These are phyloP conservation scores for Agapanthus africanus DNA, from an alignment of 106 monocot genomes.

Conservation along the genomic window DNA sequence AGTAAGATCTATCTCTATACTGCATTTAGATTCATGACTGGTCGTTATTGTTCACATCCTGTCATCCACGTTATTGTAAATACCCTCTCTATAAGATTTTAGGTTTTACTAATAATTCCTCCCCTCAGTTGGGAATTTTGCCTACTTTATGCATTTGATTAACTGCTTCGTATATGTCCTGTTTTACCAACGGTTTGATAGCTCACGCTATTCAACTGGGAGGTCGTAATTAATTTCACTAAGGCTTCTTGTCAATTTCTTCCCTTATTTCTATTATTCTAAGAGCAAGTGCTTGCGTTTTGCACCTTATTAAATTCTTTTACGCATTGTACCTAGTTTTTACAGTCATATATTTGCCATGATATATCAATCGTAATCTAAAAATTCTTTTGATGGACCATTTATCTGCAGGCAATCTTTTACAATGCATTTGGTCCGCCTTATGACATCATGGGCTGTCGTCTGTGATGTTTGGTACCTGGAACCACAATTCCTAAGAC, in stretches of 20 bases:
- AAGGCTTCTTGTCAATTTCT: background rate
- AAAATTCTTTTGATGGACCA: background rate
- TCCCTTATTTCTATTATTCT: background rate
- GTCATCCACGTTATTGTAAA: background rate
- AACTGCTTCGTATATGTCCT: background rate
- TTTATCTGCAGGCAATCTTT: conserved; percentile 70
- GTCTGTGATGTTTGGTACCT: conserved; percentile 99
- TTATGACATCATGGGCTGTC: conserved; percentile 99
- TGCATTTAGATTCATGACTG: background rate
- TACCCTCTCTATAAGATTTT: too few relatives aligned
- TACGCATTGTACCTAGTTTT: background rate
- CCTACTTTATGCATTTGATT: background rate
- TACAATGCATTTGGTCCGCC: conserved; percentile 77
- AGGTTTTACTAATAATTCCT: too few relatives aligned
- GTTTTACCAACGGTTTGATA: background rate
- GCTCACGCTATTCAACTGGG: too few relatives aligned
- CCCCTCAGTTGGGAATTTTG: background rate
- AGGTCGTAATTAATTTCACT: background rate
- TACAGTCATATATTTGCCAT: background rate
- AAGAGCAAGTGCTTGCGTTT: background rate
- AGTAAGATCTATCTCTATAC: conserved; percentile 35
- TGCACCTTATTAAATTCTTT: background rate
- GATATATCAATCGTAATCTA: background rate
- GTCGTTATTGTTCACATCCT: background rate
- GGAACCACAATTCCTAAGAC: conserved; percentile 82